Conservation (phyloP, 768 basidiomycete species). For the Cyclocybe cylindracea region DNA sequence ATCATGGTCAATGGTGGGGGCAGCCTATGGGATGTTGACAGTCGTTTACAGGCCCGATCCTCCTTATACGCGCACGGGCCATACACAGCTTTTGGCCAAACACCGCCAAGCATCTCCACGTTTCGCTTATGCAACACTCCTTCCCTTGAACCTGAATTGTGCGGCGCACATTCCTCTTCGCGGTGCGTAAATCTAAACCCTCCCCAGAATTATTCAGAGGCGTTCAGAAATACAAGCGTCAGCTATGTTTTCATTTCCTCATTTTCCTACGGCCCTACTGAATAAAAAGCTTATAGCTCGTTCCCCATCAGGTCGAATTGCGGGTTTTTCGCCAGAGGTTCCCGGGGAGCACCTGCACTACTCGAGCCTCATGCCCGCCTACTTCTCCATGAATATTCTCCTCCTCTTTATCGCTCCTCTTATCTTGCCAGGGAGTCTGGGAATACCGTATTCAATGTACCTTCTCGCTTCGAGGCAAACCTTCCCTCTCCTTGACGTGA, state of each 20-base stretch:
- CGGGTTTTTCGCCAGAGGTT: slow-evolving; percentile 42
- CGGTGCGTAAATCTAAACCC: too few species aligned
- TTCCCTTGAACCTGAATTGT: too few species aligned
- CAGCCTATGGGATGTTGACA: slow-evolving; percentile 43
- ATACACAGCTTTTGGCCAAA: slow-evolving; percentile 20
- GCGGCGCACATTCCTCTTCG: too few species aligned
- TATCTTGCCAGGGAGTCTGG: slow-evolving; percentile 5
- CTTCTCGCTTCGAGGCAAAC: not conserved
- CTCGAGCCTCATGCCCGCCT: slow-evolving; percentile 25
- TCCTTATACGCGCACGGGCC: slow-evolving; percentile 45
- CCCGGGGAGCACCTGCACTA: slow-evolving; percentile 17
- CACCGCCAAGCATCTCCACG: slow-evolving; percentile 9
- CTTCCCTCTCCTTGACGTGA: not conserved
- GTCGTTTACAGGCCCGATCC: slow-evolving; percentile 50
- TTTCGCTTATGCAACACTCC: too few species aligned
- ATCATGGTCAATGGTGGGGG: slow-evolving; percentile 42
- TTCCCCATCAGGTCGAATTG: slow-evolving; percentile 24
- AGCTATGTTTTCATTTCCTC: not conserved
- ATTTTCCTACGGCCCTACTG: not conserved
- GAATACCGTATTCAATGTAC: slow-evolving; percentile 1
- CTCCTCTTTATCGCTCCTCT: slow-evolving; percentile 3
- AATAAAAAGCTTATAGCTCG: slow-evolving; percentile 1
- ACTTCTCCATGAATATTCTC: slow-evolving; percentile 6
- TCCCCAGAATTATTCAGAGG: too few species aligned
- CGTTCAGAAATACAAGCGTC: too few species aligned